Conservation (phyloP, 495 filamentous ascomycete species). For the Penicillium bialowiezense region DNA sequence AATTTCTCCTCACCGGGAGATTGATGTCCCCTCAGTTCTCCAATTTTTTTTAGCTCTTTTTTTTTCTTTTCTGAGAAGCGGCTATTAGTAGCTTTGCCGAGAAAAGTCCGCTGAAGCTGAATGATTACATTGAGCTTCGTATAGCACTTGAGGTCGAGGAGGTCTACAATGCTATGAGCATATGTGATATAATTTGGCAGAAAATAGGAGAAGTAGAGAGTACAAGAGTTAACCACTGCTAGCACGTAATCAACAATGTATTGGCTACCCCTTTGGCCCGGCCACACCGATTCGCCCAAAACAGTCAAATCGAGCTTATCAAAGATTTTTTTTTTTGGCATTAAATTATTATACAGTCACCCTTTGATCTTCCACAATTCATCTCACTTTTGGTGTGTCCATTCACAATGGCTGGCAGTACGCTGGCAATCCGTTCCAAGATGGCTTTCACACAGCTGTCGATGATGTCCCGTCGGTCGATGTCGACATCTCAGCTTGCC, state of each 20-base stretch:
- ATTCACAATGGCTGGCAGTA: conserved; percentile 41
- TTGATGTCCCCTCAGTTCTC: conserved; percentile 25
- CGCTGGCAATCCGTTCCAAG: conserved; percentile 38
- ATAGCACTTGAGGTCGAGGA: neutral
- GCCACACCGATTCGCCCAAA: conserved; percentile 47
- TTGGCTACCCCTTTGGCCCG: conserved; percentile 6
- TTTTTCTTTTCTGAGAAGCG: conserved; percentile 4
- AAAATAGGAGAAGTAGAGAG: conserved; percentile 2
- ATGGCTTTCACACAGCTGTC: conserved; percentile 38
- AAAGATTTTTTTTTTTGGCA: conserved; percentile 23
- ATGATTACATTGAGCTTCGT: no score
- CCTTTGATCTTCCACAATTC: conserved; percentile 9
- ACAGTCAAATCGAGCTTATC: conserved; percentile 30
- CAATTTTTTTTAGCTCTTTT: conserved; percentile 11
- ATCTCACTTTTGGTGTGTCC: conserved; percentile 8
- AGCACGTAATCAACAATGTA: conserved; percentile 6
- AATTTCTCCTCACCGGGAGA: conserved; percentile 34
- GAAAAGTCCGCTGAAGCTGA: neutral
- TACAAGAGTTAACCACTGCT: neutral
- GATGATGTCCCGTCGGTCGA: conserved; percentile 41
- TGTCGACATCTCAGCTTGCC: conserved; percentile 27
- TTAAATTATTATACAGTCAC: conserved; percentile 9
- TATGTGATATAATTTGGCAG: neutral
- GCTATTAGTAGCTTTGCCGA: neutral
- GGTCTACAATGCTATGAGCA: no score